Evolutionary conservation across 208 protist genomes (phyloP), one percentile per base, ranked within the genome.

Genomic region (Strigomonas galati): DNA sequence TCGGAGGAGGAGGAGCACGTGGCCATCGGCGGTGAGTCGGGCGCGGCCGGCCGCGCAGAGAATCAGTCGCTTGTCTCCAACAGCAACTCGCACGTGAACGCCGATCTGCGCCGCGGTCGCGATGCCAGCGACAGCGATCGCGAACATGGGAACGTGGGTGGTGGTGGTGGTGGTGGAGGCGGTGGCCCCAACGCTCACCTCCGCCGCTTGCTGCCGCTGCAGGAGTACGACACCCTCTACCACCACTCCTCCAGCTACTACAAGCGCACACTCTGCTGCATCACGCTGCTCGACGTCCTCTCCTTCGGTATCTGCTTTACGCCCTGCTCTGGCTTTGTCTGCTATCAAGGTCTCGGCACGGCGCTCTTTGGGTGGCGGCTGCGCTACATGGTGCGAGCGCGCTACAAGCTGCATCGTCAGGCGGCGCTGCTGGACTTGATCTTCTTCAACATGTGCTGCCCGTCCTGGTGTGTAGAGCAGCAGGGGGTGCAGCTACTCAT

Each of bases 311-410:
- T 43, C 37, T 70, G 65, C 32, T 65, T 6, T 53, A 37, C 46
- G 2, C 58, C 62, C 24, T 7, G 4, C 55, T 51, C 77, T 78
- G 28, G 85, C 72, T 61, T 51, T 32, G 83, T 72, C 71, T 83
- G 67, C 60, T 93, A 91, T 59, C 81, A 84, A 35, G 87, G 87
- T 17, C n/a, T 84, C 26, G 87, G 87, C n/a, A 85, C 84, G 4
- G 58, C 76, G 5, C 57, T 84, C 2, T 91, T 74, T 59, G 79
- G 72, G 12, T 89, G 76, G 66, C 84, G 86, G 21, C 70, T 90
- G 46, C 87, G 87, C 7, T 93, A 87, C 64, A 32, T 89, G 23
- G 58, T 91, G 24, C 84, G 84, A 1, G 75, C 71, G 15, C 87
- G 87, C 15, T 93, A 91, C 65, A 77, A 77, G 44, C 64, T 93